Evolutionary conservation across 225 moss, liverwort and hornwort genomes (phyloP).

Genomic region (Ulota crispa): DNA sequence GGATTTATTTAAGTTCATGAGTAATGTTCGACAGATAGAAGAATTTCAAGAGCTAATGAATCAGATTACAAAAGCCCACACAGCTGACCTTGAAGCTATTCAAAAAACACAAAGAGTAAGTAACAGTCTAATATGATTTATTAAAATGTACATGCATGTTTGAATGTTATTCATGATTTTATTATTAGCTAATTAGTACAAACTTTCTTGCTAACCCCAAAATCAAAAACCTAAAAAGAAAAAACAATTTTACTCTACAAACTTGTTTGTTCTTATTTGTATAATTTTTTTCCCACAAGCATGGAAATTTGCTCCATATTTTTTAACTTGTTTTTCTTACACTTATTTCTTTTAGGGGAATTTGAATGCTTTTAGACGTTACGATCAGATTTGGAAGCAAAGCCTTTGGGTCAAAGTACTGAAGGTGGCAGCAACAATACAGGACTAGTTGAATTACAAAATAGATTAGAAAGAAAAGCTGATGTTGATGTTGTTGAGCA

Average conservation of each 20-base stretch:
- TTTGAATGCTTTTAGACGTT: slow-evolving; percentile 51
- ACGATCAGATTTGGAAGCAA: slow-evolving; percentile 71
- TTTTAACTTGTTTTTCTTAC: not conserved
- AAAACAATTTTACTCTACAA: too few species aligned
- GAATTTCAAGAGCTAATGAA: slow-evolving; percentile 65
- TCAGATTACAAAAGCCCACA: slow-evolving; percentile 80
- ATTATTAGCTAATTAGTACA: fast-evolving
- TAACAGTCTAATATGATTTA: fast-evolving
- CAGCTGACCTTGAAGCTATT: slow-evolving; percentile 81
- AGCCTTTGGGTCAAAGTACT: slow-evolving; percentile 24
- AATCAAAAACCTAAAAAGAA: too few species aligned
- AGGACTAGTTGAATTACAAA: slow-evolving; percentile 36
- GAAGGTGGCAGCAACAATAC: slow-evolving; percentile 19
- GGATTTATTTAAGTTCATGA: not conserved
- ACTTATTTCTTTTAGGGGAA: slow-evolving; percentile 16
- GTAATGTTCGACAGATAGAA: slow-evolving; percentile 39
- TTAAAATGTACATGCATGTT: not conserved
- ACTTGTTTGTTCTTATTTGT: too few species aligned
- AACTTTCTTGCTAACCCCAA: too few species aligned
- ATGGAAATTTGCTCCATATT: too few species aligned
- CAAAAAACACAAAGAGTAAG: slow-evolving; percentile 75
- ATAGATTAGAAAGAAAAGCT: slow-evolving; percentile 51
- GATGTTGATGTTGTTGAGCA: slow-evolving; percentile 60
- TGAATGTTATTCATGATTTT: fast-evolving
- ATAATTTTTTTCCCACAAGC: too few species aligned